Base-by-base conservation (phyloP, 148 eudicot species). In the Rhododendron simsii region DNA sequence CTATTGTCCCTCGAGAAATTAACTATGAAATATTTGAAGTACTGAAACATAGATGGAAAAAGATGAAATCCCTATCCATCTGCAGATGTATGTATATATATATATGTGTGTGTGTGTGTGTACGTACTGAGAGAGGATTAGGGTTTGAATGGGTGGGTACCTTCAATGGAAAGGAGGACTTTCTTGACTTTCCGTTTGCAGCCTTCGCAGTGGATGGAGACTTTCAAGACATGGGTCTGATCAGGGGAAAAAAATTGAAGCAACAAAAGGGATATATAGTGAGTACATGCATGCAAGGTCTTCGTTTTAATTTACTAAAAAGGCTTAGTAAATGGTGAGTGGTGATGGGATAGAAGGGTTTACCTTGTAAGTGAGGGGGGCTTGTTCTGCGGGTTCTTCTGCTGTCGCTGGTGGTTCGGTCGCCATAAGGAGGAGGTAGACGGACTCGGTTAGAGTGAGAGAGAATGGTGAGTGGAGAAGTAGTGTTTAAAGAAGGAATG, bases 131-230 rank as follows among this genome's bases (percentile, higher is more conserved):
- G 12, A 55, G 35, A 47, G 30, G 35, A 47, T 18, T 33, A 48
- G 20, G 50, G 53, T 41, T 8, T 9, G 10, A 75, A 33, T 26
- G 18, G 16, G 75, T 26, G 6, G 6, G 74, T 90, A 95, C 98
- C 98, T 50, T 92, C 91, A 61, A 95, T 75, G 61, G 82, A 86
- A 2, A 82, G 91, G 82, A 95, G 93, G 51, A 95, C 88, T 87
- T 90, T 93, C 77, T 92, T 90, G 61, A 95, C 98, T 85, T 95
- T 94, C 59, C 90, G 89, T 85, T 91, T 93, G 93, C 98, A 95
- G 44, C 98, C 98, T 87, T 92, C 94, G 83, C 98, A 95, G 88
- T 94, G 98, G 85, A 95, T 90, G 41, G 95, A 93, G 76, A 93
- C 96, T 89, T 85, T 95, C 86, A 95, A 88, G 30, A 90, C 89